These are phyloP conservation scores for Scheffersomyces coipomensis DNA, from an alignment of 805 yeast species.

Conservation along the genomic window DNA sequence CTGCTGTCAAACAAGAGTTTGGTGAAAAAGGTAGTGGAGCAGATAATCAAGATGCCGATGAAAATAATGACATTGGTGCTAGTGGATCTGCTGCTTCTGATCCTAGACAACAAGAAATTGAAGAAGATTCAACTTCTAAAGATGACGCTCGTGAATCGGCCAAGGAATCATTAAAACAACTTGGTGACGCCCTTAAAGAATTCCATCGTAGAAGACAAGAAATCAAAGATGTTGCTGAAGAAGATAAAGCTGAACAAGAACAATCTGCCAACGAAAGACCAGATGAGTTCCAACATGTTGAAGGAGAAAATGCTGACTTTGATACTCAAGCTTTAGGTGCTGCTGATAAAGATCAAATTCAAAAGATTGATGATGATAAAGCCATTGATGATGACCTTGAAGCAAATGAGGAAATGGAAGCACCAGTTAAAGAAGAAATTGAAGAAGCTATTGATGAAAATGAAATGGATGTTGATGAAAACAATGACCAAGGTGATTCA, in stretches of 20 bases:
- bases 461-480: conserved; percentile 28
- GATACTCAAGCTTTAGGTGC: conserved; percentile 94
- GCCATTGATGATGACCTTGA: conserved; percentile 72
- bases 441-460: conserved; percentile 21
- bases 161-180: conserved; percentile 74
- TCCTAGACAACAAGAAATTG: conserved; percentile 39
- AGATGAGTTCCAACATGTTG: conserved; percentile 83
- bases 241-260: conserved; percentile 48
- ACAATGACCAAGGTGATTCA: conserved; percentile 19
- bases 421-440: conserved; percentile 25
- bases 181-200: conserved; percentile 90
- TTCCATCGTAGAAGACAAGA: conserved; percentile 89
- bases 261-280: conserved; percentile 65
- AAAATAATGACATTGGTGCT: conserved; percentile 67
- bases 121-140: conserved; percentile 37
- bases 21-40: conserved; percentile 66
- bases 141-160: conserved; percentile 66
- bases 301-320: conserved; percentile 71
- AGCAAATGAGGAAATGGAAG: conserved; percentile 21
- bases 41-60: conserved; percentile 53
- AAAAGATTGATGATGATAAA: conserved; percentile 72
- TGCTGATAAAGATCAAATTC: conserved; percentile 77
- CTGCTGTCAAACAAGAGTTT: conserved; percentile 57
- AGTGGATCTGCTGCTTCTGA: conserved; percentile 50
- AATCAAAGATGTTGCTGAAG: conserved; percentile 62